Percentiles rank a stretch among this genome's conserved stretches.
Evolutionary conservation across 805 yeast species (phyloP).

Genomic region (Zygoascus flipseniorum): DNA sequence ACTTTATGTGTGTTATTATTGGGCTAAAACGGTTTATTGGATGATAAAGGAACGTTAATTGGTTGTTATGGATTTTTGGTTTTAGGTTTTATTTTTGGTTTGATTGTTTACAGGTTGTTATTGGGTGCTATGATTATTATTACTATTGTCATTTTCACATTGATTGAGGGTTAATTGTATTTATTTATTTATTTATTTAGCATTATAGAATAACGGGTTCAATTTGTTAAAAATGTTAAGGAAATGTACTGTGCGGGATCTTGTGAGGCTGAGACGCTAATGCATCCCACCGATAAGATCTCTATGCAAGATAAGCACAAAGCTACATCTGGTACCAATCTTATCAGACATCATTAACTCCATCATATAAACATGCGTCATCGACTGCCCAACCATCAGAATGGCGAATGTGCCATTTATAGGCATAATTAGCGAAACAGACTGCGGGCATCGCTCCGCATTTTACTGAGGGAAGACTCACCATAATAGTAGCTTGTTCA

Average conservation of each 20-base stretch:
- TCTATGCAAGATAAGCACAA: background rate
- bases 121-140: constrained; percentile 1
- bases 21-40: background rate
- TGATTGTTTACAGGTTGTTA: background rate
- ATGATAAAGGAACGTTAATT: background rate
- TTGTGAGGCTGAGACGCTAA: background rate
- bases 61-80: constrained; percentile 3
- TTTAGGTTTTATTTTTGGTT: background rate
- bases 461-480: no score
- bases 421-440: no score
- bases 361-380: no score
- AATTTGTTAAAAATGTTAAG: background rate
- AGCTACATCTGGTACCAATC: no score
- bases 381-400: no score
- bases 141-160: constrained; percentile 1
- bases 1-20: constrained; percentile 1
- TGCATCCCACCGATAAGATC: background rate
- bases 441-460: no score
- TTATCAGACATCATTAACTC: no score
- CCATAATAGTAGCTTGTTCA: no score
- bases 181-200: constrained; percentile 5
- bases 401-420: no score
- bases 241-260: background rate
- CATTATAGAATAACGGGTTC: background rate
- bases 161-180: constrained; percentile 1